These are phyloP conservation scores for Alternaria alternata DNA, from an alignment of 2,329 filamentous ascomycete genomes.

Conservation along the genomic window DNA sequence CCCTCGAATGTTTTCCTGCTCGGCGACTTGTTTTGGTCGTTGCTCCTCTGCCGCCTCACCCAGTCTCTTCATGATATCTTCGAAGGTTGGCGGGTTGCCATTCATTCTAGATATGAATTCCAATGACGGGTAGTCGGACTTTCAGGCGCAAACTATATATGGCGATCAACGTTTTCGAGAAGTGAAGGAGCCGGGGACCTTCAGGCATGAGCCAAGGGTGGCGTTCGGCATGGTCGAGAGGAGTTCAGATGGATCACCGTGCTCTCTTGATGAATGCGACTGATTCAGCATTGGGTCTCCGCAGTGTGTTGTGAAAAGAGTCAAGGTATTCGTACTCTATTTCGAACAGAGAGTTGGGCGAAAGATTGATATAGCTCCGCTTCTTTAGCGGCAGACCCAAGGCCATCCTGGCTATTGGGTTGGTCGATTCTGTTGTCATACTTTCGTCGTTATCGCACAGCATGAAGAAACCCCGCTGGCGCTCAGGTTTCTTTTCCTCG, in stretches of 20 bases:
- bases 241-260: not conserved
- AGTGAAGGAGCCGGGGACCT: conserved; percentile 3
- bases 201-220: conserved; percentile 9
- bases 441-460: conserved; percentile 16
- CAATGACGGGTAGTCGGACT: not conserved
- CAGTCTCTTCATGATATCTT: too few relatives aligned
- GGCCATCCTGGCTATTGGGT: conserved; percentile 13
- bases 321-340: conserved; percentile 31
- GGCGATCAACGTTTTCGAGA: conserved; percentile 11
- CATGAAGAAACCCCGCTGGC: conserved; percentile 19
- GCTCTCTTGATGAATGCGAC: conserved; percentile 15
- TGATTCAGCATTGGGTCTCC: conserved; percentile 20
- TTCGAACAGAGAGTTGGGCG: conserved; percentile 3
- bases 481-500: not conserved
- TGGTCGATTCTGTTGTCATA: not conserved
- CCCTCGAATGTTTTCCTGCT: too few relatives aligned
- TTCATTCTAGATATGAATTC: too few relatives aligned
- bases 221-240: conserved; percentile 11
- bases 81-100: too few relatives aligned
- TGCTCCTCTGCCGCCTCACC: too few relatives aligned
- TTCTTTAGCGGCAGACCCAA: conserved; percentile 23
- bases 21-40: too few relatives aligned
- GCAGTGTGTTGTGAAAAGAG: conserved; percentile 4
- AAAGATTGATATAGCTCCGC: conserved; percentile 32
- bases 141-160: conserved; percentile 9